Percentiles rank a stretch among this genome's conserved stretches.
Conservation (phyloP, 768 basidiomycete genomes). For the Sutorius australiensis region DNA sequence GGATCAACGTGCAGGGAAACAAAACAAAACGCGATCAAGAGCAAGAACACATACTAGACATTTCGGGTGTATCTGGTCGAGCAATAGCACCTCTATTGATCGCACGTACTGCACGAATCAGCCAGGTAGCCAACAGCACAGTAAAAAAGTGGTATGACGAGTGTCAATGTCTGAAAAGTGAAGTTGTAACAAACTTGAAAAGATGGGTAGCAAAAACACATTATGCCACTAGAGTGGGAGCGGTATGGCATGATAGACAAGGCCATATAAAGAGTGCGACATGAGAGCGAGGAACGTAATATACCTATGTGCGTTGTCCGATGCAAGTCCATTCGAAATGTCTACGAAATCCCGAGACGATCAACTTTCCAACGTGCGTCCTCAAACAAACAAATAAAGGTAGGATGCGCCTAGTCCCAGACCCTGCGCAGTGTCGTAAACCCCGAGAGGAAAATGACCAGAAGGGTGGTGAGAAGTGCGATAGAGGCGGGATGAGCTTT, state of each 20-base stretch:
- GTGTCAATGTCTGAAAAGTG: constrained; percentile 3
- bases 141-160: constrained; percentile 4
- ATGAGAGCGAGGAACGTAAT: constrained; percentile 20
- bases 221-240: constrained; percentile 20
- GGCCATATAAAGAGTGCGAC: constrained; percentile 20
- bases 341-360: constrained; percentile 19
- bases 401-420: constrained; percentile 20
- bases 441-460: constrained; percentile 31
- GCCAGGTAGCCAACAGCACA: not conserved
- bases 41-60: no score
- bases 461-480: constrained; percentile 30
- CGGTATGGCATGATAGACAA: constrained; percentile 9
- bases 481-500: constrained; percentile 31
- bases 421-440: constrained; percentile 34
- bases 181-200: not conserved
- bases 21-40: no score
- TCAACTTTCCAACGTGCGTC: not conserved
- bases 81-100: constrained; percentile 2
- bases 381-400: not conserved
- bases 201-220: constrained; percentile 15
- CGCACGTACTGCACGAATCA: constrained; percentile 3
- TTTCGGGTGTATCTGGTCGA: not conserved
- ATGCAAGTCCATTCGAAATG: constrained; percentile 28
- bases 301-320: constrained; percentile 29
- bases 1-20: not conserved